Base-by-base conservation (phyloP, 495 filamentous ascomycete genomes). In the Aspergillus wentii region DNA sequence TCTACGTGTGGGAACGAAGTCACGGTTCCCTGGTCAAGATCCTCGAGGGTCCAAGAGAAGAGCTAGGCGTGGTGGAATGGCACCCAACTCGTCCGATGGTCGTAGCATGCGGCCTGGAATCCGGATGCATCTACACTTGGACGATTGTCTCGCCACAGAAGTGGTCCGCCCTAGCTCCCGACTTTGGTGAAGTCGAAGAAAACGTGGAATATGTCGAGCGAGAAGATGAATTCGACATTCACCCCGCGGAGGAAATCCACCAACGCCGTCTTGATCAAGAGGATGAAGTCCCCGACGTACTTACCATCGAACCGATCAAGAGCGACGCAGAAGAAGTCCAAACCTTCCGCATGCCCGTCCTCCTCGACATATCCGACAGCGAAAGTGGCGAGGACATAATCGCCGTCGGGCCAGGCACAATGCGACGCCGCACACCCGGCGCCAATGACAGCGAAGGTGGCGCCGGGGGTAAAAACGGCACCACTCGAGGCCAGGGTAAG, bases 161-260 rank as follows among this genome's bases (percentile, higher is more conserved):
- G 42, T 99, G 92, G 92, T 94, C 88, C 19, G 91, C 92, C 0
- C 76, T 99, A 7, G 92, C 92, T 6, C 92, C 92, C 0, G 92
- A 99, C 60, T 99, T 99, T 56, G 86, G 76, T 22, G 92, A 99
- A 60, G 87, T 99, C 8, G 92, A 99, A 64, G 94, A 97, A 61
- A 97, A 97, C 42, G 87, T 95, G 8, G 89, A 95, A 62, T 97
- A 97, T 53, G 74, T 91, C 25, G 92, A 99, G 57, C 75, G 77
- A 18, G 92, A 97, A 64, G 94, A 97, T 52, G 92, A 99, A 51
- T 99, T 97, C 47, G 92, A 99, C 54, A 91, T 97, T 40, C 91
- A 96, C 50, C 90, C 90, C 0, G 83, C 89, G 17, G 90, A 95
- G 54, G 92, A 97, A 58, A 84, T 96, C 13, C 86, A 94, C 49